Evolutionary conservation across 306 rosid species (phyloP).

Genomic region (Benincasa hispida): DNA sequence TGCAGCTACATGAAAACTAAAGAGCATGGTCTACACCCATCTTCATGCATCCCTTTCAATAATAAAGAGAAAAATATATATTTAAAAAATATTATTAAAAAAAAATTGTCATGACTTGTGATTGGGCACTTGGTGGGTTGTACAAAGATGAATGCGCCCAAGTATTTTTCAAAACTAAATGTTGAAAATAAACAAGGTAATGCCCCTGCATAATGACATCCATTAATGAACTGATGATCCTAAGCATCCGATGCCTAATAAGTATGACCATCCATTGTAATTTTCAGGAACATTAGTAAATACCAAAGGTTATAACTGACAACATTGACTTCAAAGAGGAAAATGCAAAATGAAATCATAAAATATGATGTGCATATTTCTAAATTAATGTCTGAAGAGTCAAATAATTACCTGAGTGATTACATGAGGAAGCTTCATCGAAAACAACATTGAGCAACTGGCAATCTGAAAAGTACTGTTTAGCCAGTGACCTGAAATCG

Average conservation of each 20-base stretch:
- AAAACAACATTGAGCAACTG: conserved; percentile 75
- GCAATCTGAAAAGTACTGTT: conserved; percentile 76
- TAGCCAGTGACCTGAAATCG: conserved; percentile 90
- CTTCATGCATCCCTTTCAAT: too few relatives aligned
- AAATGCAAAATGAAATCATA: not conserved
- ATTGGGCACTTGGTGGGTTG: too few relatives aligned
- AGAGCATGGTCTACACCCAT: not conserved
- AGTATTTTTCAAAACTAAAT: not conserved
- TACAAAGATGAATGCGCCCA: too few relatives aligned
- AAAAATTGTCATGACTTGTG: too few relatives aligned
- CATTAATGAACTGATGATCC: not conserved
- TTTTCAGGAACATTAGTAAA: not conserved
- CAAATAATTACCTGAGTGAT: conserved; percentile 47
- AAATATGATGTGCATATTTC: not conserved
- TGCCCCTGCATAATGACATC: not conserved
- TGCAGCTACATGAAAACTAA: not conserved
- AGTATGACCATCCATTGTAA: not conserved
- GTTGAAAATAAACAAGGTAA: not conserved
- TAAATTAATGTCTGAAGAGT: conserved; percentile 7
- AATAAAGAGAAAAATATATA: too few relatives aligned
- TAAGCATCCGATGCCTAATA: not conserved
- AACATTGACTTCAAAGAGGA: not conserved
- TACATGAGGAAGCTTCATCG: conserved; percentile 74
- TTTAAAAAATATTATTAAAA: too few relatives aligned
- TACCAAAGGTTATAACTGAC: not conserved